phyloP scores from a whole-genome alignment of 257 asterid genomes.

The Rhazya stricta region DNA sequence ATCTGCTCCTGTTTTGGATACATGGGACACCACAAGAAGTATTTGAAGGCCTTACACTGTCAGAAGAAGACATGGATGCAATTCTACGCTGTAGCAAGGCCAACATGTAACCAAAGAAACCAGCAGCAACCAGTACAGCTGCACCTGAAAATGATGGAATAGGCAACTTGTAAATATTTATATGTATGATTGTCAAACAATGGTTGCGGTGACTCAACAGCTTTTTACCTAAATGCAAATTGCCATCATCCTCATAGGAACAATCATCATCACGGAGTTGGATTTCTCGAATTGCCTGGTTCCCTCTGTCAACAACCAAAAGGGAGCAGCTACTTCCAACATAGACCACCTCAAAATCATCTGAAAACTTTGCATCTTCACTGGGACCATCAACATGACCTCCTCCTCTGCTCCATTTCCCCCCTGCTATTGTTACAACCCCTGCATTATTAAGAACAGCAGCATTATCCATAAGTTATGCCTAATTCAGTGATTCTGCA shows the following conservation, averaged over 20 bases:
- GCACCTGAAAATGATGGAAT: constrained; percentile 44
- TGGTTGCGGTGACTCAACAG: not conserved
- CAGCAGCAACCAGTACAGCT: constrained; percentile 75
- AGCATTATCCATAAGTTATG: not conserved
- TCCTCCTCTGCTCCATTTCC: constrained; percentile 71
- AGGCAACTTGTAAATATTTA: not conserved
- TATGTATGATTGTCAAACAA: not conserved
- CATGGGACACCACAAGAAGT: not conserved
- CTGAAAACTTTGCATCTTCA: constrained; percentile 80
- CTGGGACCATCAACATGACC: constrained; percentile 91
- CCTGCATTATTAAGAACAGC: constrained; percentile 38
- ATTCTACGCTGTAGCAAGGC: constrained; percentile 75
- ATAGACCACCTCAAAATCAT: constrained; percentile 77
- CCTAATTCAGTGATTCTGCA: not conserved
- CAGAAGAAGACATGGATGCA: constrained; percentile 39
- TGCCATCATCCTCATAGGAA: constrained; percentile 43
- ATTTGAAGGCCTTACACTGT: constrained; percentile 31
- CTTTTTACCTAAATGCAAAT: constrained; percentile 62
- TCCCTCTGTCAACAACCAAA: constrained; percentile 80
- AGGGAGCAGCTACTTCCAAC: constrained; percentile 79
- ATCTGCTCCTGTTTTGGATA: not conserved
- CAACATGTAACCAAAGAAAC: constrained; percentile 81
- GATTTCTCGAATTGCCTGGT: constrained; percentile 90
- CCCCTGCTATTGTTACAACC: constrained; percentile 91
- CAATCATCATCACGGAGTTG: constrained; percentile 80